These are phyloP conservation scores for Barnettozyma salicaria DNA, from an alignment of 805 yeast genomes.

Conservation along the genomic window DNA sequence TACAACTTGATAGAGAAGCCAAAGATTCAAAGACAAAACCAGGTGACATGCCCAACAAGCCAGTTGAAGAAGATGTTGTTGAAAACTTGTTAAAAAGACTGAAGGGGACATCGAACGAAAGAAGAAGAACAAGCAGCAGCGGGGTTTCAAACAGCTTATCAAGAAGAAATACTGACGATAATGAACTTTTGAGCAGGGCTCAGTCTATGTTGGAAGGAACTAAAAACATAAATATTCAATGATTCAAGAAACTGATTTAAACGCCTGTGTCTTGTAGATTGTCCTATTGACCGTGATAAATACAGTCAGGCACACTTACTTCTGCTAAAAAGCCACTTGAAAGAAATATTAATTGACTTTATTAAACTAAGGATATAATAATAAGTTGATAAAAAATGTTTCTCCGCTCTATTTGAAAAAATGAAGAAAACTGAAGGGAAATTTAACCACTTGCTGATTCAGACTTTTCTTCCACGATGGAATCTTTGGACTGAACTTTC, in stretches of 20 bases:
- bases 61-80: conserved; percentile 52
- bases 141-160: conserved; percentile 3
- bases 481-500: not conserved
- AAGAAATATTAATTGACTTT: too few species aligned
- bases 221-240: conserved; percentile 14
- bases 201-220: conserved; percentile 25
- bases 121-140: conserved; percentile 21
- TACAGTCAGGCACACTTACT: too few species aligned
- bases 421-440: too few species aligned
- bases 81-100: conserved; percentile 82
- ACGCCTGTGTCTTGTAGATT: not conserved
- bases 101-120: conserved; percentile 50
- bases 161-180: conserved; percentile 12
- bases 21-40: conserved; percentile 18
- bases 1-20: conserved; percentile 15
- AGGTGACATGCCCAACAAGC: conserved; percentile 29
- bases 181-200: conserved; percentile 21
- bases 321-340: too few species aligned
- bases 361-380: too few species aligned
- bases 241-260: not conserved
- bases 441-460: conserved; percentile 1
- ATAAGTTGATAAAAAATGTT: too few species aligned
- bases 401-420: too few species aligned
- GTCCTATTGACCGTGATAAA: not conserved
- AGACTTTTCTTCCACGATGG: conserved; percentile 29